A percentile compares a stretch with the other conserved stretches of the same genome.
Conservation (phyloP, 768 basidiomycete species). For the Amanita exitialis region DNA sequence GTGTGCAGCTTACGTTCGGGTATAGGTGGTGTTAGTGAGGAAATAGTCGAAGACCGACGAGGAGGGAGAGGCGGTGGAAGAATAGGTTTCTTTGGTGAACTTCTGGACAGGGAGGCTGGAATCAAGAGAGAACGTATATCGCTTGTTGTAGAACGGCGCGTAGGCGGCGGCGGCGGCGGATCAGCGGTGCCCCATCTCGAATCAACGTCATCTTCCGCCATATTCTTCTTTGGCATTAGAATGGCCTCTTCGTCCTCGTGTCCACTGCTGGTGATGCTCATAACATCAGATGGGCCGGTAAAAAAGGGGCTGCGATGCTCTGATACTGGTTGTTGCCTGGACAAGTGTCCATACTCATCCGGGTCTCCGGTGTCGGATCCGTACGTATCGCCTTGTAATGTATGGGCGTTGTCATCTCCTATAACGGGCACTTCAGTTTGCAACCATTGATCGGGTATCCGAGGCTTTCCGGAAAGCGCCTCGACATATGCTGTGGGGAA, state of each 20-base stretch:
- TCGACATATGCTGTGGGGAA: constrained; percentile 80
- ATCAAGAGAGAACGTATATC: background rate
- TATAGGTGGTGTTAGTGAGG: constrained; percentile 31
- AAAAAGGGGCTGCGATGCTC: constrained; percentile 44
- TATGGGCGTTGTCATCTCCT: too few relatives aligned
- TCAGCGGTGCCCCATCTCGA: background rate
- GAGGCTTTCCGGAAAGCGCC: constrained; percentile 24
- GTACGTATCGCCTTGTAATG: too few relatives aligned
- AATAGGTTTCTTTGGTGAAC: constrained; percentile 1
- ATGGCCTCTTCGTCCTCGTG: constrained; percentile 27
- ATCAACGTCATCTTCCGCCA: constrained; percentile 7
- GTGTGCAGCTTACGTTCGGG: constrained; percentile 30
- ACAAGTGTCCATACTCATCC: constrained; percentile 41
- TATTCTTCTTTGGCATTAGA: constrained; percentile 5
- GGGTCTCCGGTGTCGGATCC: too few relatives aligned
- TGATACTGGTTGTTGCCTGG: constrained; percentile 28
- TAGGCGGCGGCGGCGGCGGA: background rate
- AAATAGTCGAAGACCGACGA: constrained; percentile 28
- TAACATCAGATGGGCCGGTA: constrained; percentile 29
- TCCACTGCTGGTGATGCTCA: too few relatives aligned
- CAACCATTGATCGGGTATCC: constrained; percentile 10
- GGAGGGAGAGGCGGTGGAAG: constrained; percentile 63
- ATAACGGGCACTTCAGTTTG: too few relatives aligned
- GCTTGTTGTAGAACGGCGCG: background rate
- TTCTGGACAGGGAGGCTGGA: background rate